Evolutionary conservation across 352 stramenopile genomes (phyloP), one percentile per base, ranked within the genome.

Genomic region (Pythium pyrilobum): DNA sequence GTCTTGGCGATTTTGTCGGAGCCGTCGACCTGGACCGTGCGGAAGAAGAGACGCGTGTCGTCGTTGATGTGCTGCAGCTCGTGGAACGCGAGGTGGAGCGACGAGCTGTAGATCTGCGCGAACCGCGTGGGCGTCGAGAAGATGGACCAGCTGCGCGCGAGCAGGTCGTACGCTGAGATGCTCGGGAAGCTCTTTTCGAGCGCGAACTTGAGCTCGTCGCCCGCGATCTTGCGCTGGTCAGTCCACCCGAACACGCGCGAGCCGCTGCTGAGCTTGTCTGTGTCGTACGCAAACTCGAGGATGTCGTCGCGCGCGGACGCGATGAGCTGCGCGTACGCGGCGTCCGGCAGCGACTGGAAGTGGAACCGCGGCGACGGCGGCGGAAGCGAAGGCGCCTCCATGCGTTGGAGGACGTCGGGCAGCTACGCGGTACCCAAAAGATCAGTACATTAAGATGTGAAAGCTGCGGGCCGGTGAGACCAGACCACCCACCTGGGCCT

Each of bases 21-120:
- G 25, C 70, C 67, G 23, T 69, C 55, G 16, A 64, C 58, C 16
- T 67, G 53, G 32, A 89, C 72, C 9, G 55, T 72, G 18, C 77
- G 73, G 52, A 77, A 85, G 41, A 85, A 78, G 2, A 88, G 52
- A n/a, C 81, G 62, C 16, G 71, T 83, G 27, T 85, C 69, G 5
- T 61, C 63, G 37, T 84, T 75, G 40, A 88, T 59, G 34, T 58
- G 33, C 53, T 88, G 66, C 8, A 88, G 58, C 28, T 66, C 48
- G 43, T 78, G 54, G 32, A 86, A 77, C 15, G 62, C 29, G 16
- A 74, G 67, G 27, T 74, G 43, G 15, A 88, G 53, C 4, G 64
- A 60, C 10, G 68, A 47, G 34, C 61, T 66, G 58, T 86, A 86
- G 43, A 88, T 63, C 34, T 72, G 69, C 0, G 71, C 36, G 39